Base-by-base conservation (phyloP, 768 basidiomycete species). In the Hemileccinum rubropunctum region DNA sequence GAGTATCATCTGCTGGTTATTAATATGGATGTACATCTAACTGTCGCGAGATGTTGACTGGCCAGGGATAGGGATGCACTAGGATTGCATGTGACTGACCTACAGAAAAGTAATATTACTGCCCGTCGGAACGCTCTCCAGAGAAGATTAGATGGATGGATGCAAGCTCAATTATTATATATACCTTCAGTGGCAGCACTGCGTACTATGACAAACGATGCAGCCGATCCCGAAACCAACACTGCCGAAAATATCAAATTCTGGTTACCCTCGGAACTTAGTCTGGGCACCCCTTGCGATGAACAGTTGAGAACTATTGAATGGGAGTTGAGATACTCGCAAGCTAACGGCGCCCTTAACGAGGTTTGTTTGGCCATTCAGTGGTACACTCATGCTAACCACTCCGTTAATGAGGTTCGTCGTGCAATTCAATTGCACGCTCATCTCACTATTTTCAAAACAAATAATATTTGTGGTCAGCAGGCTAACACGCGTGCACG, bases 181-280 rank as follows among this genome's bases (percentile, higher is more conserved):
- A 51, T 51, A 38, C 50, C 45, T 9, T 34, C 28, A 0, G 50
- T 51, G 3, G 20, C 40, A 6, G 50, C 26, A 10, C 34, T 51
- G 9, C n/a, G 1, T 3, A 23, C 23, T 23, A 23, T 23, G 23
- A 23, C 23, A 23, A 23, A 6, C 23, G 18, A 20, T 1, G 23
- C 42, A 2, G 14, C 5, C 1, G 13, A 18, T 12, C 26, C 14
- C 0, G 26, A 4, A 27, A 7, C 7, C 8, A 28, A 28, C n/a
- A 34, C 4, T 13, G n/a, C 43, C 3, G 17, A 40, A 9, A 36
- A 38, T 1, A 6, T 34, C 17, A 39, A 20, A 26, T 30, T 52
- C 7, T 49, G 41, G 36, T 17, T 52, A 0, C 51, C 51, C 6
- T 52, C 23, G 0, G 23, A 48, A 33, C 36, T 49, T 2, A 20